Evolutionary conservation across 345 rosid species (phyloP).

Genomic region (Passiflora organensis): DNA sequence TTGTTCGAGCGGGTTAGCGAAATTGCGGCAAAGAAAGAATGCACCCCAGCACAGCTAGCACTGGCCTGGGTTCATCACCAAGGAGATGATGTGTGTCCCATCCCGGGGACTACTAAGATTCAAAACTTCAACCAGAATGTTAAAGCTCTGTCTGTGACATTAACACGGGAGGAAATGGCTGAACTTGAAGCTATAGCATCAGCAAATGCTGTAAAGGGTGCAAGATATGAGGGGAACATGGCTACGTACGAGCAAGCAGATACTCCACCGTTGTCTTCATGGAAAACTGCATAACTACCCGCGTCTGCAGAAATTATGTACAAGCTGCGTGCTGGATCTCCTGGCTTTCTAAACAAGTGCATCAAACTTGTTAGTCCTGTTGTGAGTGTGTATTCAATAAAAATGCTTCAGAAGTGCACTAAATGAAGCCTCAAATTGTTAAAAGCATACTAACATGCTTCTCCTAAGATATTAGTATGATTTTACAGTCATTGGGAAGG

Average conservation of each 20-base stretch:
- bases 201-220: slow-evolving; percentile 37
- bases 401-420: no score
- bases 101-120: slow-evolving; percentile 50
- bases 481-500: no score
- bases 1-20: slow-evolving; percentile 33
- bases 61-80: slow-evolving; percentile 57
- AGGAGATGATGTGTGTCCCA: slow-evolving; percentile 48
- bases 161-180: slow-evolving; percentile 48
- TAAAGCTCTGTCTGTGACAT: slow-evolving; percentile 41
- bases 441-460: no score
- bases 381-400: no score
- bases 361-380: no score
- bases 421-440: no score
- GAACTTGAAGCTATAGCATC: slow-evolving; percentile 47
- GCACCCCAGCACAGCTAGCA: slow-evolving; percentile 53
- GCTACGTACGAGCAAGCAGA: slow-evolving; percentile 30
- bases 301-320: no score
- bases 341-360: no score
- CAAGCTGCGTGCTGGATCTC: no score
- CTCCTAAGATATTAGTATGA: no score
- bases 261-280: slow-evolving; percentile 55
- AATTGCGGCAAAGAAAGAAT: slow-evolving; percentile 38
- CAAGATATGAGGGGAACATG: slow-evolving; percentile 11
- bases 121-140: slow-evolving; percentile 51
- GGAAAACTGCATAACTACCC: slow-evolving; percentile 45